Conservation (phyloP, 352 stramenopile genomes). For the Pelagophyceae sp. region DNA sequence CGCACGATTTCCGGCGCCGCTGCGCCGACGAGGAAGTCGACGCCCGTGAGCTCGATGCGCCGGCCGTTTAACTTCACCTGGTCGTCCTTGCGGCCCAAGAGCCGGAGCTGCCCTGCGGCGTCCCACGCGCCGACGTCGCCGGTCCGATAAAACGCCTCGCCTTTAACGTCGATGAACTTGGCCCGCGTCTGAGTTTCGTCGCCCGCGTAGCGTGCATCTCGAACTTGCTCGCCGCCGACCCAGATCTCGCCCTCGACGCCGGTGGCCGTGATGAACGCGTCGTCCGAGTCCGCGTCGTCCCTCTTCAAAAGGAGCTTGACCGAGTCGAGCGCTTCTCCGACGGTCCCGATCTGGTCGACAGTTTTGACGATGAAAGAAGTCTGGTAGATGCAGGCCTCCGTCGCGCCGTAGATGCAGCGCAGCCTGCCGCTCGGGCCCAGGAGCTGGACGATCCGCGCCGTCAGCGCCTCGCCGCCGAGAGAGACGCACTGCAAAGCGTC, state of each 20-base stretch:
- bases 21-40: slow-evolving; percentile 17
- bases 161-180: slow-evolving; percentile 2
- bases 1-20: background rate
- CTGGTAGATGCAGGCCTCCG: slow-evolving; percentile 29
- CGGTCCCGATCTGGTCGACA: background rate
- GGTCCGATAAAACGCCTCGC: slow-evolving; percentile 19
- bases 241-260: slow-evolving; percentile 20
- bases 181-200: background rate
- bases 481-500: slow-evolving; percentile 9
- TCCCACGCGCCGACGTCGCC: slow-evolving; percentile 28
- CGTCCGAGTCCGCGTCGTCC: background rate
- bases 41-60: slow-evolving; percentile 29
- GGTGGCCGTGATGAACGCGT: background rate
- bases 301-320: background rate
- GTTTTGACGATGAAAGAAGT: background rate
- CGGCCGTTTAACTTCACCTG: slow-evolving; percentile 30
- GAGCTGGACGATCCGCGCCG: background rate
- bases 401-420: slow-evolving; percentile 24
- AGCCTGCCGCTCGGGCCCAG: background rate
- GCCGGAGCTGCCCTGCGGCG: background rate
- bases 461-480: slow-evolving; percentile 25
- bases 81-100: slow-evolving; percentile 27
- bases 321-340: background rate
- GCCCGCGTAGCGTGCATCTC: slow-evolving; percentile 23
- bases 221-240: slow-evolving; percentile 25